These are phyloP conservation scores for Pseudomassariella vexata DNA, from an alignment of 2,329 filamentous ascomycete species.

Conservation along the genomic window DNA sequence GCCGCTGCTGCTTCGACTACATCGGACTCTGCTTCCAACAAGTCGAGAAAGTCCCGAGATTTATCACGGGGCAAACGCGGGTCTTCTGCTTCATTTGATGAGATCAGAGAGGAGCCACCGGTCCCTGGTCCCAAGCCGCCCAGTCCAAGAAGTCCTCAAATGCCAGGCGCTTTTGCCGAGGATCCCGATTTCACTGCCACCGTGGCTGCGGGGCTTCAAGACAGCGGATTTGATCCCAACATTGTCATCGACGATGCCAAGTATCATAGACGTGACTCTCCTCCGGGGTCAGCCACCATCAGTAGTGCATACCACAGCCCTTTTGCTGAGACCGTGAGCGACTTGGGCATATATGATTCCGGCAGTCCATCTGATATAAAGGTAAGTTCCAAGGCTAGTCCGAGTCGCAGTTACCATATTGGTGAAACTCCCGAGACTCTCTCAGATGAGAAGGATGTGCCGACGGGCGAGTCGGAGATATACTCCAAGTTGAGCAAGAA, in stretches of 20 bases:
- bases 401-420: slow-evolving; percentile 38
- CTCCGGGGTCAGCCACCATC: slow-evolving; percentile 54
- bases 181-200: slow-evolving; percentile 66
- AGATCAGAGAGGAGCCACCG: slow-evolving; percentile 39
- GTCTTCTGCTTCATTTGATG: slow-evolving; percentile 27
- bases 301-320: slow-evolving; percentile 41
- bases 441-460: slow-evolving; percentile 24
- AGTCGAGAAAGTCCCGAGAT: slow-evolving; percentile 4
- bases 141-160: slow-evolving; percentile 40
- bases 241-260: slow-evolving; percentile 62
- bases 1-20: slow-evolving; percentile 15
- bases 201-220: slow-evolving; percentile 61
- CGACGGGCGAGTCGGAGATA: slow-evolving; percentile 15
- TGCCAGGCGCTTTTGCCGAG: slow-evolving; percentile 61
- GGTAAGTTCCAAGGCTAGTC: slow-evolving; percentile 16
- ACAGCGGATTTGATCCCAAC: slow-evolving; percentile 65
- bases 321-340: slow-evolving; percentile 41
- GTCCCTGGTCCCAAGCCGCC: slow-evolving; percentile 52
- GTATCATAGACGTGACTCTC: slow-evolving; percentile 59
- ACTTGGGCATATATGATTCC: slow-evolving; percentile 29
- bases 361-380: slow-evolving; percentile 15
- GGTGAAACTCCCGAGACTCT: slow-evolving; percentile 40
- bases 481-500: slow-evolving; percentile 22
- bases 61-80: slow-evolving; percentile 20
- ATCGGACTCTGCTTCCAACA: slow-evolving; percentile 8